Evolutionary conservation across 2,329 filamentous ascomycete genomes (phyloP).

Genomic region (Clarireedia paspali): DNA sequence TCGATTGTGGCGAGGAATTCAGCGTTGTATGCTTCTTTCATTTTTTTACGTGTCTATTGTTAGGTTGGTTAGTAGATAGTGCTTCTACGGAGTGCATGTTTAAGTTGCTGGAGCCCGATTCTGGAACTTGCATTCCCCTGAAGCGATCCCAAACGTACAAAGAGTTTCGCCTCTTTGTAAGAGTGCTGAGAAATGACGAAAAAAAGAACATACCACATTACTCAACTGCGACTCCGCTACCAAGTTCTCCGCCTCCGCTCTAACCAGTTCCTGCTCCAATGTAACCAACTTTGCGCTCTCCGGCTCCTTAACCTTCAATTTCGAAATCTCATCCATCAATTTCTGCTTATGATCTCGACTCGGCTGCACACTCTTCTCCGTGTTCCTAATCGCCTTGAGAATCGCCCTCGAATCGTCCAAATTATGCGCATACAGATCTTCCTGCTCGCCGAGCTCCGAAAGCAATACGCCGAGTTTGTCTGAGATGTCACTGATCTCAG

Average conservation of each 20-base stretch:
- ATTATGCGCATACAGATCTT: slow-evolving; percentile 78
- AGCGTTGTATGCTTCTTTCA: slow-evolving; percentile 88
- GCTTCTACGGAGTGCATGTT: too few species aligned
- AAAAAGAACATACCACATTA: slow-evolving; percentile 63
- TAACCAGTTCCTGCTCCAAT: slow-evolving; percentile 91
- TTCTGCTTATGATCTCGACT: slow-evolving; percentile 80
- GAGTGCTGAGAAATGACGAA: background rate
- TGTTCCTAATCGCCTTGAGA: slow-evolving; percentile 91
- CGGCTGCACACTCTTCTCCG: slow-evolving; percentile 90
- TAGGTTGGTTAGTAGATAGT: background rate
- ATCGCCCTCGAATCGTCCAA: slow-evolving; percentile 77
- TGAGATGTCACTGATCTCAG: slow-evolving; percentile 78
- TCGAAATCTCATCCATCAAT: slow-evolving; percentile 86
- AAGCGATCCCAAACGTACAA: too few species aligned
- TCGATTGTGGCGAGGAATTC: slow-evolving; percentile 91
- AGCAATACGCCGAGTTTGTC: slow-evolving; percentile 94
- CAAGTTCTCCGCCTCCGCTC: slow-evolving; percentile 90
- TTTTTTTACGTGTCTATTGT: slow-evolving; percentile 77
- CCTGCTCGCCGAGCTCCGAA: slow-evolving; percentile 88
- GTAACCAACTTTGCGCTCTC: slow-evolving; percentile 72
- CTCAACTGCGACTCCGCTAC: slow-evolving; percentile 95
- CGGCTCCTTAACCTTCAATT: slow-evolving; percentile 87
- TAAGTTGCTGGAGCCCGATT: too few species aligned
- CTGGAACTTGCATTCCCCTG: too few species aligned
- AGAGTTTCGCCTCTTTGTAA: too few species aligned